Base-by-base conservation (phyloP, 306 rosid species). In the Acacia melanoxylon region DNA sequence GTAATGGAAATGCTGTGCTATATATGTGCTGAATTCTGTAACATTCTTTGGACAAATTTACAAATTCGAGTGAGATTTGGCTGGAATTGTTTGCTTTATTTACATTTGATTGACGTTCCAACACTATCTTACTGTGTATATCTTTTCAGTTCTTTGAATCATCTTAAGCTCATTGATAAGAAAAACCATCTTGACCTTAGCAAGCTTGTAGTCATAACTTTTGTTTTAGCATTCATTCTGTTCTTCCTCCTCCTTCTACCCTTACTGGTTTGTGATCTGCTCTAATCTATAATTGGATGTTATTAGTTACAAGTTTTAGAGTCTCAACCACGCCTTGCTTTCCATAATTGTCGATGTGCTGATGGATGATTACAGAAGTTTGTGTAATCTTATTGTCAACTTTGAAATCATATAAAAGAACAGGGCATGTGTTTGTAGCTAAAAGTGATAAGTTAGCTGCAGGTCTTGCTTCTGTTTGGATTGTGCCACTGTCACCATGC, bases 401-500 rank as follows among this genome's bases (percentile, higher is more conserved):
- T 70, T 17, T 41, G 10, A 56, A 56, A 80, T 85, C 42, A 66
- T 16, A 7, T 5, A 16, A 66, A 66, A 16, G 24, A 68, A 49
- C 69, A 42, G 58, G 65, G 6, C 42, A 65, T 74, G 44, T 66
- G 54, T 63, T 70, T 82, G 63, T 68, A 70, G 49, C 75, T 70
- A 67, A 78, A 40, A 77, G 62, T 74, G 49, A 79, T 80, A 16
- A 56, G 62, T 82, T 89, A 77, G 76, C 69, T 84, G 90, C 85
- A 81, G 88, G 86, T 66, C 63, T 79, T 82, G 72, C 37, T 11
- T 71, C 58, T 37, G 63, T 66, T 85, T 54, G 85, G 80, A 37
- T 63, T 85, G 66, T 63, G 76, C 85, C 73, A 52, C 75, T 85
- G 80, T 72, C 78, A 90, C 90, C 88, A 96, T 96, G 99, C 83